Conservation (phyloP, 495 filamentous ascomycete genomes). For the Penicillium dipodomyicola region DNA sequence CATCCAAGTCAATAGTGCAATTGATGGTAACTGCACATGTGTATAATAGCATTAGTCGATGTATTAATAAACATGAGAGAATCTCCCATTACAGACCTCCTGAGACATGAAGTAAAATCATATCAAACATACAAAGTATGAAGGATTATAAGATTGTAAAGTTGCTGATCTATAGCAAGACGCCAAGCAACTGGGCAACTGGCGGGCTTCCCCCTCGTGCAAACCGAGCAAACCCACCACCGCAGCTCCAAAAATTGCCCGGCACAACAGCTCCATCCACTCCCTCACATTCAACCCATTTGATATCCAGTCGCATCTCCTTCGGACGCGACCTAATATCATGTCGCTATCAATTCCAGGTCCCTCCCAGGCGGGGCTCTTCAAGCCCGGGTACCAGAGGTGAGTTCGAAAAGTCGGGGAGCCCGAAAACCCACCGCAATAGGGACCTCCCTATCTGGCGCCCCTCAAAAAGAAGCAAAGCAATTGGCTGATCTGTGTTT, state of each 20-base stretch:
- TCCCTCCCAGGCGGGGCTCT: conserved; percentile 88
- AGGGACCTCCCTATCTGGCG: conserved; percentile 32
- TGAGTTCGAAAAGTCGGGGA: conserved; percentile 43
- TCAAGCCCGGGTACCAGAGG: conserved; percentile 97
- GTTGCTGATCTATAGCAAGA: not conserved
- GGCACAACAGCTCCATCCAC: conserved; percentile 34
- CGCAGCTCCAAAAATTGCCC: conserved; percentile 48
- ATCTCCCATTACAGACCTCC: not conserved
- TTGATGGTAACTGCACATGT: not conserved
- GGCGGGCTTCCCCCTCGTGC: conserved; percentile 40
- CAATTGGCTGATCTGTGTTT: conserved; percentile 10
- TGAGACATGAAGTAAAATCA: not conserved
- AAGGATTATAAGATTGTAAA: not conserved
- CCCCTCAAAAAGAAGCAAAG: conserved; percentile 3
- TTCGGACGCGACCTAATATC: conserved; percentile 35
- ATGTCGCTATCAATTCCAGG: conserved; percentile 96
- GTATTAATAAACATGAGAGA: not conserved
- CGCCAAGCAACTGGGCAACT: conserved; percentile 26
- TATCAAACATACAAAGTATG: too few species aligned
- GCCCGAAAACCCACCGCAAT: conserved; percentile 27
- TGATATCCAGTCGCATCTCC: conserved; percentile 26
- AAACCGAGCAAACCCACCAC: conserved; percentile 47
- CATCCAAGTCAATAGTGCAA: not conserved
- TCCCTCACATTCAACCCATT: conserved; percentile 19
- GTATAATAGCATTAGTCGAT: not conserved